Base-by-base conservation (phyloP, 2,329 filamentous ascomycete species). In the Beauveria brongniartii region DNA sequence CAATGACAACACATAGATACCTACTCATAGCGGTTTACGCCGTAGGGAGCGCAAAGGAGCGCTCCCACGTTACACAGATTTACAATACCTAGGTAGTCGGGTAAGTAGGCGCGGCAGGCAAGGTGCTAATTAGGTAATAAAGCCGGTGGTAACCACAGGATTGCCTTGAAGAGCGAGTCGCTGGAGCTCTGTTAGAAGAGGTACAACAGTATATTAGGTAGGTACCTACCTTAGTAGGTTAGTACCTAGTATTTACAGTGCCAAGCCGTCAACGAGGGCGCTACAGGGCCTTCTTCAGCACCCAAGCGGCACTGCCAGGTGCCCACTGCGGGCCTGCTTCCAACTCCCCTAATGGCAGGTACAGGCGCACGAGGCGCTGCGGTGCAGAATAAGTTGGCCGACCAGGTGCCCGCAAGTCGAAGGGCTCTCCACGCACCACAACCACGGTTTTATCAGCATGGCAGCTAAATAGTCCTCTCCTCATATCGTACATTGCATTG, bases 331-430 rank as follows among this genome's bases (percentile, higher is more conserved):
- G n/a, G n/a, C 18, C 3, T 46, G 43, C 18, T 46, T 22, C 51
- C 51, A 40, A 54, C 18, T 46, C 51, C 51, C 51, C 51, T 54
- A 54, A 54, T 54, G 51, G 51, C 51, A 54, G 51, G 51, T 41
- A 54, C 51, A 34, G 30, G 30, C 28, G 28, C 9, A 28, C 9
- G 28, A 53, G 20, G 51, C 34, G 20, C 51, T 40, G 20, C 16
- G 6, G 28, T 34, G 50, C 28, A 16, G 28, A 22, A 18, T 40
- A 3, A 22, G 28, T 37, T 24, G 50, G 18, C 50, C 28, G 50
- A 20, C 28, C 8, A 37, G 9, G 50, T 52, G 34, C 48, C 48
- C 37, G 30, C 48, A 34, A 22, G 26, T 52, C 26, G 44, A 24
- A 20, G 44, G 7, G n/a, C 44, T 41, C 37, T 41, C 44, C n/a